Conservation (phyloP, 441 rosid species). For the Eutrema salsugineum region DNA sequence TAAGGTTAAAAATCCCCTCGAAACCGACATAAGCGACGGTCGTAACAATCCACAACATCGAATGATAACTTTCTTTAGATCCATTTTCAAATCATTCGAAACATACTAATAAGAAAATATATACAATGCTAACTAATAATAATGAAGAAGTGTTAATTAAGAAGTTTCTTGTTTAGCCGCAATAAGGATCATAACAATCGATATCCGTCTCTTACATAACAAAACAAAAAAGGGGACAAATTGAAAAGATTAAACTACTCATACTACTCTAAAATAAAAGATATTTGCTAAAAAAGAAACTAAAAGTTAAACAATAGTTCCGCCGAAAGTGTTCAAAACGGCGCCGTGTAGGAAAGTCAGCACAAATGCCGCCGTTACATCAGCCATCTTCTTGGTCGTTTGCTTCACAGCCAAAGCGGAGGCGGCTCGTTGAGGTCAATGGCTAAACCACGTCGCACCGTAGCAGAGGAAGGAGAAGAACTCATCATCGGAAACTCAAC, state of each 20-base stretch:
- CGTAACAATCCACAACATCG: constrained; percentile 19
- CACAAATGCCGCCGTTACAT: constrained; percentile 19
- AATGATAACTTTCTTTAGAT: neutral
- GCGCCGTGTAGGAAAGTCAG: neutral
- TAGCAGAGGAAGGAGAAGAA: constrained; percentile 42
- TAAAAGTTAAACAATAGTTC: neutral
- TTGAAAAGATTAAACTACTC: constrained; percentile 7
- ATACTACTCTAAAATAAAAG: neutral
- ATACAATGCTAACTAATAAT: neutral
- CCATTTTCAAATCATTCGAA: neutral
- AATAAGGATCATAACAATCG: constrained; percentile 12
- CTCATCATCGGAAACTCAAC: constrained; percentile 27
- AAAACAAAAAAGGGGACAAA: neutral
- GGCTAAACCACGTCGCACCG: constrained; percentile 69
- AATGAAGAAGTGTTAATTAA: neutral
- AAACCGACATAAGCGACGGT: constrained; percentile 27
- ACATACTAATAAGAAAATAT: neutral
- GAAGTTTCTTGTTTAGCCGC: neutral
- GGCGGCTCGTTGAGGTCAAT: constrained; percentile 97
- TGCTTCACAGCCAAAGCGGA: constrained; percentile 66
- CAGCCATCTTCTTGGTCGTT: neutral
- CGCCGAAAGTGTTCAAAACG: neutral
- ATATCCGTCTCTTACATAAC: constrained; percentile 10
- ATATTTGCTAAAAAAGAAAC: constrained; percentile 5
- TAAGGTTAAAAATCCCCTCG: constrained; percentile 7